Evolutionary conservation across 2,329 filamentous ascomycete genomes (phyloP), one percentile per base, ranked within the genome.

Genomic region (Salinomyces thailandicus): DNA sequence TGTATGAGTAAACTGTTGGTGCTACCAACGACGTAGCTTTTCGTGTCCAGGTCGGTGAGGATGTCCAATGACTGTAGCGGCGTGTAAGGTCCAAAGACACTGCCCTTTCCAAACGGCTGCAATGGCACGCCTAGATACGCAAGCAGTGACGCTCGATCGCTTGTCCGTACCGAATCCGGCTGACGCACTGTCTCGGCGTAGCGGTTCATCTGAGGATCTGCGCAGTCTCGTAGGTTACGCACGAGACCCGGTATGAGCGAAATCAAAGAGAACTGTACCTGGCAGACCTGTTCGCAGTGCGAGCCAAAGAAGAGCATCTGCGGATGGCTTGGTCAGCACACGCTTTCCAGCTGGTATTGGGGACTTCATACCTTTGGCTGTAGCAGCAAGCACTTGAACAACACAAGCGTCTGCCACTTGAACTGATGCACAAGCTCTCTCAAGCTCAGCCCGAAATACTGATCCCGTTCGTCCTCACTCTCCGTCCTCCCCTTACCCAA

Each of bases 231-330:
- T n/a, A 98, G 73, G 52, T 82, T 85, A 53, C 85, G 78, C 53
- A 96, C 79, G 39, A 98, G 75, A 41, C 87, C 86, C 31, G 91
- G 91, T 65, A 98, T 93, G 53, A 98, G 70, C 36, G 89, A 95
- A 50, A 98, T 81, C 31, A 98, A 73, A 29, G 89, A 91, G 65
- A 96, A 98, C 61, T 98, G 91, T 63, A 94, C 87, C 83, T 96
- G 93, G 72, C 91, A 98, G 49, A 98, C 67, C 46, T 83, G 75
- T 62, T 98, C 91, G 61, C 91, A 96, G 51, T 86, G 79, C n/a
- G 89, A 86, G 44, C 91, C 87, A 53, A 96, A 98, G 66, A 98
- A 96, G 36, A 98, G 78, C 82, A 96, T 96, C 87, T 94, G 49
- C 0, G 8, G 18, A 12, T 33, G n/a, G n/a, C n/a, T n/a, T n/a